A percentile compares a stretch with the other conserved stretches of the same genome.
phyloP scores from a whole-genome alignment of 305 asterid genomes.

The Lippia alba region DNA sequence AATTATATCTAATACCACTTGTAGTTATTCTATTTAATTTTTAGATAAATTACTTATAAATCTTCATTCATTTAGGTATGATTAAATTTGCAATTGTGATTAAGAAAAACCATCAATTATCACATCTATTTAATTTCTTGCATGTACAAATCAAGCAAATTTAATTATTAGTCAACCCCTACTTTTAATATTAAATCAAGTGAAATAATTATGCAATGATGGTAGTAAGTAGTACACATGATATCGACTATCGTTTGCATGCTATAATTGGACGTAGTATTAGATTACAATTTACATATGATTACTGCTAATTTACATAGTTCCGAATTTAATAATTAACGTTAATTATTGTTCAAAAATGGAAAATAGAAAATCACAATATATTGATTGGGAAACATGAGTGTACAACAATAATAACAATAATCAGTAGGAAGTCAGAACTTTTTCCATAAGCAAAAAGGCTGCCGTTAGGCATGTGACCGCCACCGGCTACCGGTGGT shows the following conservation, averaged over 20 bases:
- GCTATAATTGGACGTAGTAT: too few species aligned
- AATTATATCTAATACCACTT: too few species aligned
- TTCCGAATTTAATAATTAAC: not conserved
- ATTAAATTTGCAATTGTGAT: not conserved
- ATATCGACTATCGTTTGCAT: too few species aligned
- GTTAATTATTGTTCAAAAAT: not conserved
- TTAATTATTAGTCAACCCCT: too few species aligned
- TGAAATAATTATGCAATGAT: too few species aligned
- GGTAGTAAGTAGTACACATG: too few species aligned
- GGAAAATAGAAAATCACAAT: not conserved
- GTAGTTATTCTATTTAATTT: too few species aligned
- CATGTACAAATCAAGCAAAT: not conserved
- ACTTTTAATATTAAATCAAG: too few species aligned
- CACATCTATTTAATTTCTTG: not conserved
- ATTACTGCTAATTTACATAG: too few species aligned
- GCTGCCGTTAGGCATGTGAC: constrained; percentile 51
- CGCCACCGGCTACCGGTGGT: constrained; percentile 54
- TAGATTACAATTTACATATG: too few species aligned
- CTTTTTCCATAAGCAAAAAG: constrained; percentile 29
- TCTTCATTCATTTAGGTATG: too few species aligned
- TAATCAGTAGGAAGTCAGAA: not conserved
- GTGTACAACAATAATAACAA: constrained; percentile 23
- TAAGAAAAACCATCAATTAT: not conserved
- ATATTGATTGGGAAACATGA: constrained; percentile 36
- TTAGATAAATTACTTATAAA: too few species aligned